Evolutionary conservation across 371 early-diverging fungal genomes (phyloP).

Genomic region (Mucor piriformis): DNA sequence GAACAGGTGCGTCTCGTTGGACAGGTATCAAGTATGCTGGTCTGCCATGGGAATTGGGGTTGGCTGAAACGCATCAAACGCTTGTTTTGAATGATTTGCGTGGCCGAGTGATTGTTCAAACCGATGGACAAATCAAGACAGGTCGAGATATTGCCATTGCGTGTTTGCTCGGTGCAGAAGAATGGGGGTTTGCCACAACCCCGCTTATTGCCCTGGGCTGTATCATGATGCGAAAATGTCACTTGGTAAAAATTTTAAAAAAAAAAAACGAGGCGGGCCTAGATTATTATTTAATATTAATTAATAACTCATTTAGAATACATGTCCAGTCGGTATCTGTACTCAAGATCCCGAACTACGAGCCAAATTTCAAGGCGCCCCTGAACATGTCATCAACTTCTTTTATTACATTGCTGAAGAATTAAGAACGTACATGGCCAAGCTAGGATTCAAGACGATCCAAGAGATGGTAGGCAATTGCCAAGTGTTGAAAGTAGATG

Average conservation of each 20-base stretch:
- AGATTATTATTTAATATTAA: background rate
- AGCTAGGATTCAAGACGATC: slow-evolving; percentile 88
- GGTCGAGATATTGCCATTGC: slow-evolving; percentile 95
- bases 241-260: slow-evolving; percentile 53
- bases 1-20: slow-evolving; percentile 98
- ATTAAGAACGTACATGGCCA: slow-evolving; percentile 87
- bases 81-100: slow-evolving; percentile 93
- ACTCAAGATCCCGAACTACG: slow-evolving; percentile 95
- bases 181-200: slow-evolving; percentile 97
- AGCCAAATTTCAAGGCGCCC: slow-evolving; percentile 89
- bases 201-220: slow-evolving; percentile 97
- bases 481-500: slow-evolving; percentile 79
- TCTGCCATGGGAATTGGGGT: slow-evolving; percentile 96
- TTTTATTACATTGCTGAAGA: slow-evolving; percentile 97
- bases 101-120: slow-evolving; percentile 93
- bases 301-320: slow-evolving; percentile 65
- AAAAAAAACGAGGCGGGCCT: background rate
- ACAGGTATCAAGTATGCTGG: slow-evolving; percentile 98
- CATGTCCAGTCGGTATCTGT: slow-evolving; percentile 96
- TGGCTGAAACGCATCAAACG: slow-evolving; percentile 98
- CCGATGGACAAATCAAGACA: slow-evolving; percentile 97
- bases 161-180: slow-evolving; percentile 95
- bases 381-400: slow-evolving; percentile 97
- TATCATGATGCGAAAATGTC: slow-evolving; percentile 89
- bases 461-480: slow-evolving; percentile 95